A percentile compares a stretch with the other conserved stretches of the same genome.
These are phyloP conservation scores for Myxozyma neotropica DNA, from an alignment of 805 yeast species.

Conservation along the genomic window DNA sequence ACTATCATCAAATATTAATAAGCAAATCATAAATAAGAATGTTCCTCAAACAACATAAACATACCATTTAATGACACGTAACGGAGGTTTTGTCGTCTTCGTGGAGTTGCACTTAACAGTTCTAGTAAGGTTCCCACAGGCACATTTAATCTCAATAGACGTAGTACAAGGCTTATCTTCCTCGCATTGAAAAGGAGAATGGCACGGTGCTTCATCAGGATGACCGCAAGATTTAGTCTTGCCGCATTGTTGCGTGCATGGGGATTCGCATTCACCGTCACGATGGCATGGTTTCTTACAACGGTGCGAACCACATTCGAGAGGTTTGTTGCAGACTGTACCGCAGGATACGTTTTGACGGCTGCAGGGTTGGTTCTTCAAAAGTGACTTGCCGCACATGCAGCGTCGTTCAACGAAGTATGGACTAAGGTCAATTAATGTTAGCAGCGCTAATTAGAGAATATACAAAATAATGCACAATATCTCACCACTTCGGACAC, in stretches of 20 bases:
- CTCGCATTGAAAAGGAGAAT: slow-evolving; percentile 49
- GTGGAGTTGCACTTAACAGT: slow-evolving; percentile 60
- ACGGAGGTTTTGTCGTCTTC: slow-evolving; percentile 42
- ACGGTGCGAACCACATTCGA: slow-evolving; percentile 54
- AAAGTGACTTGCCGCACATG: slow-evolving; percentile 58
- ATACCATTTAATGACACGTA: slow-evolving; percentile 53
- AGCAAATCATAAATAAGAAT: not conserved
- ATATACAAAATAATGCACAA: not conserved
- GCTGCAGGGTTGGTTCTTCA: slow-evolving; percentile 70
- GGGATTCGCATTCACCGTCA: slow-evolving; percentile 60
- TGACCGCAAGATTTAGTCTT: slow-evolving; percentile 66
- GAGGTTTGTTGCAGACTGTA: slow-evolving; percentile 55
- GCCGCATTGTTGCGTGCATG: slow-evolving; percentile 65
- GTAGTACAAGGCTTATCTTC: slow-evolving; percentile 57
- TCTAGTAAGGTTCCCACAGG: slow-evolving; percentile 60
- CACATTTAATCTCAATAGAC: slow-evolving; percentile 56
- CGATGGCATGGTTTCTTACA: slow-evolving; percentile 61
- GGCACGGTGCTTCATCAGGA: slow-evolving; percentile 64
- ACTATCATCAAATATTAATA: slow-evolving; percentile 22
- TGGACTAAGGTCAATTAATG: slow-evolving; percentile 46
- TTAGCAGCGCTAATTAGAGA: not conserved
- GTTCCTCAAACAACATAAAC: not conserved
- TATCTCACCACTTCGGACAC: slow-evolving; percentile 68
- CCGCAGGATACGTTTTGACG: slow-evolving; percentile 72
- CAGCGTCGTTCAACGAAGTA: slow-evolving; percentile 58